Evolutionary conservation across 192 early-diverging fungal genomes (phyloP).

Genomic region (Podila verticillata): DNA sequence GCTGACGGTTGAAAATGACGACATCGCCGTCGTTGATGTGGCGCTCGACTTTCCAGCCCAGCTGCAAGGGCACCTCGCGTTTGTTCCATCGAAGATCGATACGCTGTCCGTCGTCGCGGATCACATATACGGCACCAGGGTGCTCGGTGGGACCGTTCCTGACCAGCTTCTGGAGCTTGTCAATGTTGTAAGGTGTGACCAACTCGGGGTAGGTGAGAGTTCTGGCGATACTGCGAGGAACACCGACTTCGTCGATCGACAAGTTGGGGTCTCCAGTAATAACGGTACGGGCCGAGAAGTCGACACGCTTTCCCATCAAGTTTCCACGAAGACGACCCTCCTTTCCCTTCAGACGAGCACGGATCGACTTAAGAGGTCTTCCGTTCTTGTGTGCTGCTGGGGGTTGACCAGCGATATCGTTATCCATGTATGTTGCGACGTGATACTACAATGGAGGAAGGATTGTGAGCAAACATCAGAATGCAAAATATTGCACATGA

Average conservation of each 20-base stretch:
- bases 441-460: slow-evolving; percentile 71
- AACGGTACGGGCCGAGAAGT: slow-evolving; percentile 98
- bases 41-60: slow-evolving; percentile 94
- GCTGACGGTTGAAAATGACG: slow-evolving; percentile 99
- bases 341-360: slow-evolving; percentile 97
- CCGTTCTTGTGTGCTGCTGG: slow-evolving; percentile 92
- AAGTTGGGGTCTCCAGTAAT: slow-evolving; percentile 99
- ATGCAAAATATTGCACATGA: neutral
- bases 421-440: slow-evolving; percentile 97
- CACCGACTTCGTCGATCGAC: slow-evolving; percentile 98
- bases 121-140: slow-evolving; percentile 97
- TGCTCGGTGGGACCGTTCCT: slow-evolving; percentile 92
- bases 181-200: slow-evolving; percentile 97
- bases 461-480: neutral
- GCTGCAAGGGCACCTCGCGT: slow-evolving; percentile 86
- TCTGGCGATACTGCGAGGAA: slow-evolving; percentile 95
- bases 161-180: slow-evolving; percentile 86
- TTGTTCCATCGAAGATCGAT: slow-evolving; percentile 92
- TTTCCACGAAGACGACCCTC: slow-evolving; percentile 99
- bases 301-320: slow-evolving; percentile 99
- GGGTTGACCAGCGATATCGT: slow-evolving; percentile 93
- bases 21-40: slow-evolving; percentile 95
- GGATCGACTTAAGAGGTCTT: slow-evolving; percentile 94
- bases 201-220: slow-evolving; percentile 97
- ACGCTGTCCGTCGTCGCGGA: slow-evolving; percentile 92